phyloP scores from a whole-genome alignment of 768 basidiomycete species.

The Rhodosporidiobolus sp. region DNA sequence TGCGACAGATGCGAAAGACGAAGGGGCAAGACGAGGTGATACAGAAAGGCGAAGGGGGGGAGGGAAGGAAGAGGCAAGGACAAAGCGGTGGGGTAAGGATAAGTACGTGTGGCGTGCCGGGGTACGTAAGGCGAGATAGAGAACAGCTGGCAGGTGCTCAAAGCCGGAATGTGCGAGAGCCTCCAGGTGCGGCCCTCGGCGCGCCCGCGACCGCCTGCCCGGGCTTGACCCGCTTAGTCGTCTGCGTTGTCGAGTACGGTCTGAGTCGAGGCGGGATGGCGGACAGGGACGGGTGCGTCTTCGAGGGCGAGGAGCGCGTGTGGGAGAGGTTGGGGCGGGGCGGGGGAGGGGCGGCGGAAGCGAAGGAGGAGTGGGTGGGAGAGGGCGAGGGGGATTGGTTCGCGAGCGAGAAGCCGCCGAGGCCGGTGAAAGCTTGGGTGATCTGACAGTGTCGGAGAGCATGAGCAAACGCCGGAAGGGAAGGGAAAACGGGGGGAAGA shows the following conservation, averaged over 20 bases:
- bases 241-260: slow-evolving; percentile 20
- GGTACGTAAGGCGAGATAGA: background rate
- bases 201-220: background rate
- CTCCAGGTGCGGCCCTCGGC: background rate
- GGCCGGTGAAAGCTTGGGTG: slow-evolving; percentile 38
- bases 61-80: too few relatives aligned
- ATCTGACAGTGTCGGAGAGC: background rate
- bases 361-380: background rate
- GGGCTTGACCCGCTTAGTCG: slow-evolving; percentile 25
- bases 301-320: slow-evolving; percentile 14
- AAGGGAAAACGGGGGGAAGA: background rate
- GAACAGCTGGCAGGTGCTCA: background rate
- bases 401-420: slow-evolving; percentile 25
- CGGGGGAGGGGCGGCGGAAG: background rate
- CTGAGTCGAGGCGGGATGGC: slow-evolving; percentile 2
- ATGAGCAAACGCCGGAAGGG: background rate
- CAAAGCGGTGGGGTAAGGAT: too few relatives aligned
- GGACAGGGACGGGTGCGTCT: background rate
- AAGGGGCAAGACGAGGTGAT: too few relatives aligned
- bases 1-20: too few relatives aligned
- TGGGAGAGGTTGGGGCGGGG: background rate
- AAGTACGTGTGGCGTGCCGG: too few relatives aligned
- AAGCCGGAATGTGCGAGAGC: slow-evolving; percentile 15
- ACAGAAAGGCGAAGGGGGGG: too few relatives aligned
- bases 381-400: slow-evolving; percentile 20